phyloP scores from a whole-genome alignment of 2,329 filamentous ascomycete genomes.

The Aspergillus chevalieri region DNA sequence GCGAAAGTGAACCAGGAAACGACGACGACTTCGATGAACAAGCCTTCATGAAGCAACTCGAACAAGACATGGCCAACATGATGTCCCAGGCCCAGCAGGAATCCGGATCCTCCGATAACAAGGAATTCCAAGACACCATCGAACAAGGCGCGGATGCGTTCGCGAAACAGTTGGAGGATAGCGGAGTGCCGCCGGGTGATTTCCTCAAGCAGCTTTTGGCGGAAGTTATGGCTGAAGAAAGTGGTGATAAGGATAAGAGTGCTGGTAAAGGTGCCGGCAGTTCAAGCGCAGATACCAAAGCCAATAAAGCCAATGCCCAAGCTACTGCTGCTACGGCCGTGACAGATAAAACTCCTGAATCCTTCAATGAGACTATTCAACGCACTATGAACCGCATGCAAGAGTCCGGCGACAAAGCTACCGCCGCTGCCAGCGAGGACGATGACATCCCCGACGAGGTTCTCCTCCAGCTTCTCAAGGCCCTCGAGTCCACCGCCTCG shows the following conservation, averaged over 20 bases:
- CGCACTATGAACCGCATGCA: conserved; percentile 97
- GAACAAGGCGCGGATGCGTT: conserved; percentile 31
- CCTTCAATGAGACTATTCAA: conserved; percentile 87
- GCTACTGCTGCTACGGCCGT: not conserved
- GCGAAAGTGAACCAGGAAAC: not conserved
- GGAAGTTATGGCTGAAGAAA: conserved; percentile 28
- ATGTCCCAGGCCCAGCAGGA: conserved; percentile 46
- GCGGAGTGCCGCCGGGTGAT: conserved; percentile 27
- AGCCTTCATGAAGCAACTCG: conserved; percentile 74
- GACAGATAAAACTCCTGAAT: conserved; percentile 47
- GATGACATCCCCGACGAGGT: conserved; percentile 71
- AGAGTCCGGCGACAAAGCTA: conserved; percentile 76
- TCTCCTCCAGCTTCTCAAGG: conserved; percentile 85
- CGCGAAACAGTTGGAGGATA: conserved; percentile 31
- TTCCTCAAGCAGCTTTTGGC: conserved; percentile 32
- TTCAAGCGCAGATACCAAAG: conserved; percentile 12
- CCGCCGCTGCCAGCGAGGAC: conserved; percentile 61
- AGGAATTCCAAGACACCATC: conserved; percentile 19
- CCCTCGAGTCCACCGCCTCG: conserved; percentile 63
- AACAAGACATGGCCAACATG: conserved; percentile 80
- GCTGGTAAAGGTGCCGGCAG: conserved; percentile 15
- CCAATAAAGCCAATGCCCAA: conserved; percentile 10
- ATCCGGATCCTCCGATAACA: conserved; percentile 14
- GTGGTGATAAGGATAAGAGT: conserved; percentile 5
- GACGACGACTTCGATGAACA: conserved; percentile 28